Evolutionary conservation across 2,329 filamentous ascomycete genomes (phyloP).

Genomic region (Clarireedia paspali): DNA sequence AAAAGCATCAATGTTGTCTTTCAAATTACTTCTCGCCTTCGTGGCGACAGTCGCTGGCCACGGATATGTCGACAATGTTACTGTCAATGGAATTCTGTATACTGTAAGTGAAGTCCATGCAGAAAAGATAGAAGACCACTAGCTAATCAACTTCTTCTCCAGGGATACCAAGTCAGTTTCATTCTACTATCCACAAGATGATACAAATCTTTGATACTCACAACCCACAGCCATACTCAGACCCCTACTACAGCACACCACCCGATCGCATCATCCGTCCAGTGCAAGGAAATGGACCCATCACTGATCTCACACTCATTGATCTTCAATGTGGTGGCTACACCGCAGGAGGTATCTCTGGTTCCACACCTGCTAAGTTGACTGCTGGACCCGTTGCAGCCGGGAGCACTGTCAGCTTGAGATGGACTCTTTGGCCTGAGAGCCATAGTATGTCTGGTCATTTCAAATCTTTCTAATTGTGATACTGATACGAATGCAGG

Average conservation of each 20-base stretch:
- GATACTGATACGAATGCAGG: constrained; percentile 15
- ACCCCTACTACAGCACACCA: constrained; percentile 34
- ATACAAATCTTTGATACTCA: constrained; percentile 9
- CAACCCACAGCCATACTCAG: constrained; percentile 31
- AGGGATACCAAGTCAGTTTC: constrained; percentile 29
- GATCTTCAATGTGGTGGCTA: constrained; percentile 51
- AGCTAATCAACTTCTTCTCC: background rate
- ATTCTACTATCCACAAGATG: background rate
- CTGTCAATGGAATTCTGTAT: constrained; percentile 19
- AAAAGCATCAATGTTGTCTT: background rate
- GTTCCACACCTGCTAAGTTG: constrained; percentile 44
- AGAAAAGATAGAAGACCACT: too few species aligned
- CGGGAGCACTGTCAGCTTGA: constrained; percentile 44
- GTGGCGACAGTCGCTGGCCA: constrained; percentile 13
- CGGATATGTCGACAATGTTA: constrained; percentile 19
- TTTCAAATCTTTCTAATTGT: background rate
- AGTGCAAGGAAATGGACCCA: constrained; percentile 50
- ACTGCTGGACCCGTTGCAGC: constrained; percentile 47
- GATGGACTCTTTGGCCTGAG: constrained; percentile 45
- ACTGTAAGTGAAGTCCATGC: background rate
- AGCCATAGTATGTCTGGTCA: constrained; percentile 18
- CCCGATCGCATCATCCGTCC: constrained; percentile 48
- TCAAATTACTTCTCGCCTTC: constrained; percentile 12
- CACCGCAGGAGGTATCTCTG: constrained; percentile 39
- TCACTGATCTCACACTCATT: constrained; percentile 42